A percentile compares a stretch with the other conserved stretches of the same genome.
Evolutionary conservation across 768 basidiomycete species (phyloP).

Genomic region (Kwoniella shandongensis): DNA sequence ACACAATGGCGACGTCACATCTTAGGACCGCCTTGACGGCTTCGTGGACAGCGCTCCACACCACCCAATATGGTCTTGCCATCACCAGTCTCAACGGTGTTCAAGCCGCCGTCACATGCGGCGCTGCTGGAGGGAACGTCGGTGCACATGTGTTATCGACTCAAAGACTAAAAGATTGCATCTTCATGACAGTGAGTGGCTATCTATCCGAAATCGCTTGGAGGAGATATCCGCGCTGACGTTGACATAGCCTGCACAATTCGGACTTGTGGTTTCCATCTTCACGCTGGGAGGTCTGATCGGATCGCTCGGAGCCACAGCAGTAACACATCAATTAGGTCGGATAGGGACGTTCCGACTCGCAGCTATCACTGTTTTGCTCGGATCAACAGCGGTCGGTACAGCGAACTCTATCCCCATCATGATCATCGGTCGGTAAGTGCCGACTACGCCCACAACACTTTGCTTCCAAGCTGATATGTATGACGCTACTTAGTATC

Average conservation of each 20-base stretch:
- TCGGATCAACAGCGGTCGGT: conserved; percentile 32
- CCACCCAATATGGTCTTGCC: conserved; percentile 68
- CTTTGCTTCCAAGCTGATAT: neutral
- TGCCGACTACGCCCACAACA: neutral
- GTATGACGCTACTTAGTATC: conserved; percentile 26
- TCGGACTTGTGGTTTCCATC: conserved; percentile 77
- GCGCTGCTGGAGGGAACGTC: conserved; percentile 4
- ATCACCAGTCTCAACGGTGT: conserved; percentile 87
- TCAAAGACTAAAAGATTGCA: conserved; percentile 26
- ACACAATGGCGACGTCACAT: neutral
- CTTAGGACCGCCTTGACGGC: conserved; percentile 30
- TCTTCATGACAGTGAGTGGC: conserved; percentile 35
- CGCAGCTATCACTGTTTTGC: conserved; percentile 26
- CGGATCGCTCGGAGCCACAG: conserved; percentile 55
- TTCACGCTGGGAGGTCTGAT: conserved; percentile 87
- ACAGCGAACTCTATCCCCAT: conserved; percentile 22
- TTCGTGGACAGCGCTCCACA: conserved; percentile 43
- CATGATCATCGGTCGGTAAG: conserved; percentile 39
- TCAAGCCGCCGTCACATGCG: conserved; percentile 57
- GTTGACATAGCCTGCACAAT: conserved; percentile 58
- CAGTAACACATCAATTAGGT: conserved; percentile 26
- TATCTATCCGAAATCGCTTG: neutral
- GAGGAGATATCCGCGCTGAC: neutral
- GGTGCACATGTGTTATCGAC: conserved; percentile 11
- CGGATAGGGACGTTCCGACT: conserved; percentile 30